Percentiles rank a stretch among this genome's conserved stretches.
These are phyloP conservation scores for Talaromyces stipitatus DNA, from an alignment of 495 filamentous ascomycete genomes.

Conservation along the genomic window DNA sequence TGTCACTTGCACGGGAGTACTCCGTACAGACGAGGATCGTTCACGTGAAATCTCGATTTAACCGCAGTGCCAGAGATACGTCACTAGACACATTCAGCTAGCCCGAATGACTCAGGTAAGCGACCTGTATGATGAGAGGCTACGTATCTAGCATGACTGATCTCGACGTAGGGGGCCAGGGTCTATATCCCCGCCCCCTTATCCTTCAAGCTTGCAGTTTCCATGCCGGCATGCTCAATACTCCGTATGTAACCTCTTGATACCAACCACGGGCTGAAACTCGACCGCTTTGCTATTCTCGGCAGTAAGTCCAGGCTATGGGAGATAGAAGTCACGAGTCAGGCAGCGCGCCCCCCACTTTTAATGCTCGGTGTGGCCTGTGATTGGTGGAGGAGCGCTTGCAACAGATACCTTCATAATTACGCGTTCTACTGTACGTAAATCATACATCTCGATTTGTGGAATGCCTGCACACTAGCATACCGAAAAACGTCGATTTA, in stretches of 20 bases:
- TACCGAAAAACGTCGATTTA: no score
- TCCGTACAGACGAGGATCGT: no score
- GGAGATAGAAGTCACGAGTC: background rate
- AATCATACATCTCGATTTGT: background rate
- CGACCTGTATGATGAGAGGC: background rate
- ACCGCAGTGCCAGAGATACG: no score
- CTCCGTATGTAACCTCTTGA: no score
- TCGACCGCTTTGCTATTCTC: no score
- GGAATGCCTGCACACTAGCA: no score
- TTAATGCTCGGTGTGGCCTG: background rate
- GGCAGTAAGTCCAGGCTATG: no score
- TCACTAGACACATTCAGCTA: background rate
- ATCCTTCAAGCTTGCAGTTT: no score
- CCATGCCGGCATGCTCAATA: no score
- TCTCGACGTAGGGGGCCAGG: background rate
- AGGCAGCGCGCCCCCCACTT: background rate
- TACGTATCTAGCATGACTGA: background rate
- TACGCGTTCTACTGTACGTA: background rate
- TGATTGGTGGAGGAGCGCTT: background rate
- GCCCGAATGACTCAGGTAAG: background rate
- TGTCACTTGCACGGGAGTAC: no score
- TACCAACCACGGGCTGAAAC: no score
- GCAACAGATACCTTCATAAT: background rate
- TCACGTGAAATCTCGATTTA: no score
- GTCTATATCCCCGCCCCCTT: background rate